Evolutionary conservation across 495 filamentous ascomycete species (phyloP), one percentile per base, ranked within the genome.

Genomic region (Rusavskia elegans): DNA sequence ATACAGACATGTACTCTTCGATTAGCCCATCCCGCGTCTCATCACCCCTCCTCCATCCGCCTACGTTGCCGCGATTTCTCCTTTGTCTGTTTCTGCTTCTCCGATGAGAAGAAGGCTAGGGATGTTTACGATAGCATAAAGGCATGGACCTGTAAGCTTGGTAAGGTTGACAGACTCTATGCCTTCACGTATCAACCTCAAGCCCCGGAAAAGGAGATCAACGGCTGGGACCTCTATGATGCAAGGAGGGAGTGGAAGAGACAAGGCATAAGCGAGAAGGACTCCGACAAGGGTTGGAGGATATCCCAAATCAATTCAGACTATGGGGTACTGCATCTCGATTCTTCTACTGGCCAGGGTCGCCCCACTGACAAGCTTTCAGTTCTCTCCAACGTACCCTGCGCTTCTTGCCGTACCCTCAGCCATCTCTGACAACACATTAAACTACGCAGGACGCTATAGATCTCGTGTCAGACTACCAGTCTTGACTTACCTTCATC

Each of bases 301-400:
- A 81, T 99, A 61, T 89, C 89, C 27, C 76, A 77, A 29, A 89
- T 99, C 62, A 99, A 99, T 66, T 68, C 71, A 35, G 84, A 92
- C 64, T 95, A 94, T 63, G 67, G 68, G 61, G 82, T 85, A 69
- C 49, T 64, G 55, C 57, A 3, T 25, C 45, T 58, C 42, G 11
- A 16, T 19, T 50, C 36, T 9, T 27, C 14, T 29, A 17, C 39
- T 37, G 16, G 17, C 39, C 46, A 37, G 49, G 50, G 17, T 37
- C 5, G 13, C 32, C 32, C 49, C 55, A 50, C 61, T 74, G 42
- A 73, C 59, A 56, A 49, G 5, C 16, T 40, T 60, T 32, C 53
- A 85, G 81, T 97, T 95, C 62, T 95, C 89, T 29, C 81, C 86
- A 13, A 99, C 93, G n/a, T 99, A 99, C 64, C 92, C 92, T 36